A percentile compares a stretch with the other conserved stretches of the same genome.
Evolutionary conservation across 225 moss, liverwort and hornwort species (phyloP).

Genomic region (Pseudoscleropodium purum): DNA sequence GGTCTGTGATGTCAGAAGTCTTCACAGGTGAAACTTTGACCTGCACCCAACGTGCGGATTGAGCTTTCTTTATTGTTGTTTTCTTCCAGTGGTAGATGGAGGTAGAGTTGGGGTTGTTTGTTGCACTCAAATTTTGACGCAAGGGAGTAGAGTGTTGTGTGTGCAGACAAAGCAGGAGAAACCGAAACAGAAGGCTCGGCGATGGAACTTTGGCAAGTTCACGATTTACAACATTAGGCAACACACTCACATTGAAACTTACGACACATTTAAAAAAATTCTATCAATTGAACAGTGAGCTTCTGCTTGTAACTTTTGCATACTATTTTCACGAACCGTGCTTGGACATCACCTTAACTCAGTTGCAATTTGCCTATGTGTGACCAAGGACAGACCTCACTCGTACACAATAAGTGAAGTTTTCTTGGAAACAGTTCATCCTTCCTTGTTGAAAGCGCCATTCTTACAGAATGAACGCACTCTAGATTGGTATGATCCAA

Average conservation of each 20-base stretch:
- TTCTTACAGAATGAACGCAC: no score
- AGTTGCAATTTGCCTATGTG: background rate
- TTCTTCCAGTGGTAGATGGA: background rate
- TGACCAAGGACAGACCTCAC: background rate
- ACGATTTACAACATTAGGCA: background rate
- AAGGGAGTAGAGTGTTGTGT: background rate
- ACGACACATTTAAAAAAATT: background rate
- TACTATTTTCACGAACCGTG: no score
- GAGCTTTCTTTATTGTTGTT: background rate
- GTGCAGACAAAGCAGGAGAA: slow-evolving; percentile 36
- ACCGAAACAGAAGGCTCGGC: slow-evolving; percentile 42
- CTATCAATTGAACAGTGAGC: no score
- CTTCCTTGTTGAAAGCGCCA: background rate
- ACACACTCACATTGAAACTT: background rate
- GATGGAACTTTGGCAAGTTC: slow-evolving; percentile 72
- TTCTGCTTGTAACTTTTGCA: background rate
- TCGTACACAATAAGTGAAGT: background rate
- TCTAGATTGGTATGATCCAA: background rate
- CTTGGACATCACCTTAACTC: background rate
- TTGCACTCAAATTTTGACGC: background rate
- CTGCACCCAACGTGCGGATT: background rate
- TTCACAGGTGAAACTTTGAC: background rate
- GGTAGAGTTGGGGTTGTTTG: background rate
- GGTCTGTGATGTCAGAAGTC: background rate
- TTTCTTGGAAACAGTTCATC: no score